Base-by-base conservation (phyloP, 2,329 filamentous ascomycete genomes). In the Fusarium praegraminearum region DNA sequence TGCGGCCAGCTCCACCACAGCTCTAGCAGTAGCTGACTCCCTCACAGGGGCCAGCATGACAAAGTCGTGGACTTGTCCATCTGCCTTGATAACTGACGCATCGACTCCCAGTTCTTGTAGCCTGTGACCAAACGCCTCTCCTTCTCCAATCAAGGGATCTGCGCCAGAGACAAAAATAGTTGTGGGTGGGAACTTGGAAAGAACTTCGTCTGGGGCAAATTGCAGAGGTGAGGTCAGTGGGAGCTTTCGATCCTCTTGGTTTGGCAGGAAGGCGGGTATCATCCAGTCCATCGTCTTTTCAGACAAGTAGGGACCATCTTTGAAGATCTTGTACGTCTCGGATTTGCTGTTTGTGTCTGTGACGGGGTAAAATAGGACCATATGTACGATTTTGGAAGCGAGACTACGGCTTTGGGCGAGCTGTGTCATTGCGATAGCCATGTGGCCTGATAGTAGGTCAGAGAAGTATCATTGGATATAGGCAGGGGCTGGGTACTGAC, bases 241-340 rank as follows among this genome's bases (percentile, higher is more conserved):
- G 1, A 68, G 59, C 13, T 55, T 59, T 11, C 65, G 26, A 7
- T 69, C 59, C 5, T 57, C 59, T 8, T 69, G 18, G 0, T 61
- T 60, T 0, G 65, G 65, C 0, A 65, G 45, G 1, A 69, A 69
- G 0, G 65, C 65, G 0, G 38, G 54, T 2, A 68, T 68, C 65
- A 69, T 69, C 65, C 65, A 69, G 38, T 69, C 65, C 65, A 69
- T 68, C 0, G 64, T 68, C 59, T 61, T 69, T 41, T 69, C 65
- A 6, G 59, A 33, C 2, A 69, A 51, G 15, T 69, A 69, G 2
- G 65, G 65, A 7, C 65, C 65, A 11, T 69, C 41, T 22, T 61
- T 46, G 28, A 51, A 69, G 8, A 20, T 69, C 7, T 46, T 56
- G 43, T 69, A 69, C 0, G 65, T 69, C 7, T 56, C 36, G 0